Percentiles rank a stretch among this genome's conserved stretches.
Evolutionary conservation across 2,329 filamentous ascomycete genomes (phyloP).

Genomic region (Alternaria atra): DNA sequence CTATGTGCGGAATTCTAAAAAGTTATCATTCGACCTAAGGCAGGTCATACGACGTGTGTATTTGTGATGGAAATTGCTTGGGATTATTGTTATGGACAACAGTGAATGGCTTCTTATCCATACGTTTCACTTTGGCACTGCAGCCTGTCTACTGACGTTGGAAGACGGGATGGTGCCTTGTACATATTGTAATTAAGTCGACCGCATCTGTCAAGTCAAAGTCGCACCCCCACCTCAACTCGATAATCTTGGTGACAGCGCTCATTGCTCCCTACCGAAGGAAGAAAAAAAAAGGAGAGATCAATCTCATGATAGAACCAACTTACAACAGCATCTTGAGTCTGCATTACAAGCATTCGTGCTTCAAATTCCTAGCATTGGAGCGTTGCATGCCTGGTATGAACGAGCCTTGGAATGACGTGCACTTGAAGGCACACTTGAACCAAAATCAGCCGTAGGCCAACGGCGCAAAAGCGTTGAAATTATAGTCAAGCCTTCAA

Average conservation of each 20-base stretch:
- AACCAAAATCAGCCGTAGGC: neutral
- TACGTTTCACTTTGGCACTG: conserved; percentile 15
- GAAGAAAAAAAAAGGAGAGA: neutral
- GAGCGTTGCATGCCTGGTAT: neutral
- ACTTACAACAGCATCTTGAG: neutral
- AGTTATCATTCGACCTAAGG: conserved; percentile 28
- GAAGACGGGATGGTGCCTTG: conserved; percentile 26
- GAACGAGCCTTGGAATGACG: conserved; percentile 29
- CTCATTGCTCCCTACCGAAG: neutral
- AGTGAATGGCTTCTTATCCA: neutral
- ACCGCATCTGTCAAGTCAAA: conserved; percentile 20
- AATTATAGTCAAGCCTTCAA: neutral
- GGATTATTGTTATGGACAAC: neutral
- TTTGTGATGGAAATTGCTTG: conserved; percentile 14
- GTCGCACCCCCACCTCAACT: conserved; percentile 8
- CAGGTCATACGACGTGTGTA: conserved; percentile 12
- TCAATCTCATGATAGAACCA: neutral
- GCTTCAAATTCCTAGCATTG: neutral
- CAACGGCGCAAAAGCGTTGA: neutral
- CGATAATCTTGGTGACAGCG: neutral
- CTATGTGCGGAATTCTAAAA: conserved; percentile 35
- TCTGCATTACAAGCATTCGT: neutral
- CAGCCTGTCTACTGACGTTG: conserved; percentile 17
- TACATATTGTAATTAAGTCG: conserved; percentile 34
- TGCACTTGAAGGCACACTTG: conserved; percentile 12